These are phyloP conservation scores for Quercus rubra DNA, from an alignment of 306 rosid genomes.

Conservation along the genomic window DNA sequence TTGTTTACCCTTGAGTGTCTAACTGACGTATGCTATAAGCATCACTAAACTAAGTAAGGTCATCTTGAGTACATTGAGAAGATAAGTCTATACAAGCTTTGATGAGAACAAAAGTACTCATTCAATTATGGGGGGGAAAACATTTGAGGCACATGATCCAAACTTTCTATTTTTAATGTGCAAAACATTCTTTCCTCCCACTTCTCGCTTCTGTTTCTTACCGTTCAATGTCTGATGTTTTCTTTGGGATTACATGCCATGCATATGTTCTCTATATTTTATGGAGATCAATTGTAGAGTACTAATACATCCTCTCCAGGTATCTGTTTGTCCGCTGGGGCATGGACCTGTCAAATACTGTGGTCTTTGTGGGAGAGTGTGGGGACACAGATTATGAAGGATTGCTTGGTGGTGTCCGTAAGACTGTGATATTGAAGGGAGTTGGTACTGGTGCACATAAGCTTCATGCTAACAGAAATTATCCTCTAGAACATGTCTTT, in stretches of 20 bases:
- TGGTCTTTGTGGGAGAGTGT: constrained; percentile 51
- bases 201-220: neutral
- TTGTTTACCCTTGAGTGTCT: neutral
- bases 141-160: too few relatives aligned
- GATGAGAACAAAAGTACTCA: too few relatives aligned
- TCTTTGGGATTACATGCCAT: neutral
- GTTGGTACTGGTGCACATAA: constrained; percentile 22
- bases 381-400: constrained; percentile 65
- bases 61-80: neutral
- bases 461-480: constrained; percentile 43
- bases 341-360: constrained; percentile 38
- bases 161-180: too few relatives aligned
- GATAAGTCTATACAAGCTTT: too few relatives aligned
- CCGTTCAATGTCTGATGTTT: neutral
- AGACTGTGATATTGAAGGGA: constrained; percentile 39
- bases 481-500: constrained; percentile 36
- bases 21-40: neutral
- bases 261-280: neutral
- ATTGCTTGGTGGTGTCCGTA: constrained; percentile 48
- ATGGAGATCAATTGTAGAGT: neutral
- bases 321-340: constrained; percentile 58
- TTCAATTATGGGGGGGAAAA: too few relatives aligned
- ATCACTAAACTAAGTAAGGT: neutral
- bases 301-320: constrained; percentile 25
- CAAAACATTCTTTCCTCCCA: neutral